A percentile compares a stretch with the other conserved stretches of the same genome.
phyloP scores from a whole-genome alignment of 2,329 filamentous ascomycete genomes.

The Zymoseptoria crescenta region DNA sequence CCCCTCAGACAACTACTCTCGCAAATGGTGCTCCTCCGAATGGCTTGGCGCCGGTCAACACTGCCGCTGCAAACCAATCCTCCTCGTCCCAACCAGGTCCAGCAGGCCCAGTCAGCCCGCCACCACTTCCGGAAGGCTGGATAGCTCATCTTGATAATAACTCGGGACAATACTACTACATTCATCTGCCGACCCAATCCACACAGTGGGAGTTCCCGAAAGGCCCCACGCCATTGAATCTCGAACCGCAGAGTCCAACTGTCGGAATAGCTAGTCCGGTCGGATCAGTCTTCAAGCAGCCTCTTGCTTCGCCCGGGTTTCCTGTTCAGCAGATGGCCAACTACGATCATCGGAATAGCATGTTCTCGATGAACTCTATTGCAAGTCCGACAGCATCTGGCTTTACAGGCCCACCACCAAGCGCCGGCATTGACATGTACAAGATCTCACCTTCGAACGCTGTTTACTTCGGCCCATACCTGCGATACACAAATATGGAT shows the following conservation, averaged over 20 bases:
- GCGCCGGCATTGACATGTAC: constrained; percentile 86
- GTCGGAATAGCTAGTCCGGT: constrained; percentile 43
- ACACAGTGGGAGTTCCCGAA: constrained; percentile 99
- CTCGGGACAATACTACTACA: constrained; percentile 98
- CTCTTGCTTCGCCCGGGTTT: constrained; percentile 72
- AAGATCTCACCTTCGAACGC: constrained; percentile 89
- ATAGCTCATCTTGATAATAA: constrained; percentile 93
- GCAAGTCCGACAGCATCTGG: constrained; percentile 70
- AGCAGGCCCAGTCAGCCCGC: constrained; percentile 69
- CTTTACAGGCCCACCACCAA: constrained; percentile 82
- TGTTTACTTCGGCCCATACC: constrained; percentile 94
- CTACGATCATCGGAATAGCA: constrained; percentile 64
- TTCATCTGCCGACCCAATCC: constrained; percentile 86
- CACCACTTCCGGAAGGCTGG: constrained; percentile 93
- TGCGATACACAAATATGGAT: constrained; percentile 96
- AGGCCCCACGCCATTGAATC: constrained; percentile 78
- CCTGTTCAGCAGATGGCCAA: constrained; percentile 68
- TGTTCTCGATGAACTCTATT: constrained; percentile 69
- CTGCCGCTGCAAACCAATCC: constrained; percentile 26
- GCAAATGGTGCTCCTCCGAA: constrained; percentile 23
- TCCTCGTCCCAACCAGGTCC: constrained; percentile 12
- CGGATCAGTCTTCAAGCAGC: constrained; percentile 50
- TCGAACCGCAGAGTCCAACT: constrained; percentile 76
- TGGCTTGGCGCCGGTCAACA: constrained; percentile 36
- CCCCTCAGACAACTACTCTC: constrained; percentile 40